phyloP scores from a whole-genome alignment of 1,284 basidiomycete genomes.

The Schizopora paradoxa region DNA sequence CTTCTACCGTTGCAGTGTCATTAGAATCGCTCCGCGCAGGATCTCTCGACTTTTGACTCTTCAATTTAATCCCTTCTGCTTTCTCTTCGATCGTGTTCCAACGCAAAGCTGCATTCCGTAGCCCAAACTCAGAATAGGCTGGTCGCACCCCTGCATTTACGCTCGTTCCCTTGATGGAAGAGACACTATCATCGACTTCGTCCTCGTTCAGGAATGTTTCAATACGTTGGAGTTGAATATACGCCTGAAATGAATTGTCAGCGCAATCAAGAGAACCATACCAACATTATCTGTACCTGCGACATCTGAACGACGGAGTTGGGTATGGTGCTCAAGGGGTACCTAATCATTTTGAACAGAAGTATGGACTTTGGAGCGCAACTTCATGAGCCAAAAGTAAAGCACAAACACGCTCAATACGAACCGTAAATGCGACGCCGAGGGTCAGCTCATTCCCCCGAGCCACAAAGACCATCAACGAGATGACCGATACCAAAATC shows the following conservation, averaged over 20 bases:
- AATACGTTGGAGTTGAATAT: conserved; percentile 77
- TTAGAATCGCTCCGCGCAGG: conserved; percentile 8
- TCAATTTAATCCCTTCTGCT: conserved; percentile 18
- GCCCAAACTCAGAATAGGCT: conserved; percentile 45
- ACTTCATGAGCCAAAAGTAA: neutral
- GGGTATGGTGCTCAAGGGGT: conserved; percentile 67
- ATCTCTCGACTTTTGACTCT: neutral
- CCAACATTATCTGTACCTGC: too few relatives aligned
- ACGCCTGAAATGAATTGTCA: conserved; percentile 48
- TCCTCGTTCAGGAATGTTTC: conserved; percentile 77
- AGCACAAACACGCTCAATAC: conserved; percentile 20
- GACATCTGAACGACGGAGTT: conserved; percentile 59
- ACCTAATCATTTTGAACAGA: conserved; percentile 67
- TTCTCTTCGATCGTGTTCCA: conserved; percentile 48
- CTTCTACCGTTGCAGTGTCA: conserved; percentile 17
- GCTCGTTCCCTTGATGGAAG: conserved; percentile 47
- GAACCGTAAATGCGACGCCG: conserved; percentile 64
- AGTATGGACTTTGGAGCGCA: conserved; percentile 48
- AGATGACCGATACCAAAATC: conserved; percentile 62
- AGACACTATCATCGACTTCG: conserved; percentile 71
- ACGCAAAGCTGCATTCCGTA: conserved; percentile 59
- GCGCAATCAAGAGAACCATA: too few relatives aligned
- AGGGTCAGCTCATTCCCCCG: conserved; percentile 62
- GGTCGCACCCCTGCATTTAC: conserved; percentile 17
- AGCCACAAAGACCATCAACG: conserved; percentile 59